These are phyloP conservation scores for Carallia brachiata DNA, from an alignment of 345 rosid genomes.

Conservation along the genomic window DNA sequence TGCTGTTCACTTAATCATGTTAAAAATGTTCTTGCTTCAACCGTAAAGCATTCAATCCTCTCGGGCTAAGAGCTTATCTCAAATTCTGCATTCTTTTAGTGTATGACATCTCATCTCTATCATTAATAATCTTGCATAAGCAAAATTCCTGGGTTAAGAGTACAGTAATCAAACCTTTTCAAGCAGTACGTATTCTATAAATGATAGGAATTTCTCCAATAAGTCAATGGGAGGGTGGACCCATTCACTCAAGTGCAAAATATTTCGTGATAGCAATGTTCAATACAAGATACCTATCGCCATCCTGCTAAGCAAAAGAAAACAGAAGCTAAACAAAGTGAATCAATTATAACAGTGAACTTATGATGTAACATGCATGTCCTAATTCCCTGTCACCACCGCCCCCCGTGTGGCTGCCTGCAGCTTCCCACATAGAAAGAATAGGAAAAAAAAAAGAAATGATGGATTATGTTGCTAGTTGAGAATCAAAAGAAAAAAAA, in stretches of 20 bases:
- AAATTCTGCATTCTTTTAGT: background rate
- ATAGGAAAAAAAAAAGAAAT: background rate
- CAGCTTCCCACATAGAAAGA: too few species aligned
- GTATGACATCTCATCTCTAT: background rate
- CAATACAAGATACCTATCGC: conserved; percentile 57
- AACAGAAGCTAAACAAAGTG: conserved; percentile 9
- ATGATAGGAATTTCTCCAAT: conserved; percentile 55
- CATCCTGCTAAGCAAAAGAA: conserved; percentile 51
- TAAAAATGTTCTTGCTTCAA: background rate
- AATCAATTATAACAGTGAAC: background rate
- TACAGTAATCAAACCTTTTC: conserved; percentile 56
- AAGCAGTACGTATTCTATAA: conserved; percentile 59
- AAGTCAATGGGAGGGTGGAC: conserved; percentile 45
- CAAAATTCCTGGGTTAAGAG: background rate
- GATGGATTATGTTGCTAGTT: background rate
- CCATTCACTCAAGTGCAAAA: conserved; percentile 62
- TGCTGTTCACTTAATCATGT: background rate
- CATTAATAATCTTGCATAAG: background rate
- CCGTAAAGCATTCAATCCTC: background rate
- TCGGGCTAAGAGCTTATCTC: background rate
- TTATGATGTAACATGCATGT: too few species aligned
- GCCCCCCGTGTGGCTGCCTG: too few species aligned
- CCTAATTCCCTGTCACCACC: too few species aligned
- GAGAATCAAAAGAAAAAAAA: background rate
- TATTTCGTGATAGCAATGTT: conserved; percentile 55